A percentile compares a stretch with the other conserved stretches of the same genome.
These are phyloP conservation scores for Rhododendron molle DNA, from an alignment of 148 eudicot species.

Conservation along the genomic window DNA sequence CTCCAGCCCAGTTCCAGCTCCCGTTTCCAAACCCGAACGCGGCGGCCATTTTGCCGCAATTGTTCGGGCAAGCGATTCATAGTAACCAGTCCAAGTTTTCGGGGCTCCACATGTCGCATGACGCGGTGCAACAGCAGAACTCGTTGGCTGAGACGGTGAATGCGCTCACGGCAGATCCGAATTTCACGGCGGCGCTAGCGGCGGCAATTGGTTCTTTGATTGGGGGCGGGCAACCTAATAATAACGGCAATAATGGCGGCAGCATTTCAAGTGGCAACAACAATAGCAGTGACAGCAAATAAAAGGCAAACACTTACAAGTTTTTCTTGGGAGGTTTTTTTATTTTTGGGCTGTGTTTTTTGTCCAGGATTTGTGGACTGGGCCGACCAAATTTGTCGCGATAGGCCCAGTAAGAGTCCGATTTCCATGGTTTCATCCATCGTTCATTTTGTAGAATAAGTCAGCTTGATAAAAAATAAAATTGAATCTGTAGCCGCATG, in stretches of 20 bases:
- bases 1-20: conserved; percentile 17
- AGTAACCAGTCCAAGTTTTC: conserved; percentile 54
- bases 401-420: not conserved
- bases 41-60: conserved; percentile 32
- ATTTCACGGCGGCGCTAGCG: conserved; percentile 48
- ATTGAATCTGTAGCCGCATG: not conserved
- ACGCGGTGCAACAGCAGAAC: conserved; percentile 9
- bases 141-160: conserved; percentile 33
- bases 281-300: not conserved
- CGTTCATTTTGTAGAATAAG: not conserved
- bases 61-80: conserved; percentile 41
- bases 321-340: not conserved
- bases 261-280: not conserved
- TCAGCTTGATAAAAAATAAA: not conserved
- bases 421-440: not conserved
- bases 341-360: not conserved
- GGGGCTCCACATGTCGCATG: conserved; percentile 46
- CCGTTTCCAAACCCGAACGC: conserved; percentile 18
- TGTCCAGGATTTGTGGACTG: not conserved
- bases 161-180: conserved; percentile 52
- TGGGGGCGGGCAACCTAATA: conserved; percentile 23
- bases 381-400: not conserved
- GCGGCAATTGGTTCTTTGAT: conserved; percentile 50
- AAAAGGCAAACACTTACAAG: not conserved
- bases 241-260: not conserved